Evolutionary conservation across 2,329 filamentous ascomycete genomes (phyloP).

Genomic region (Aspergillus nomiae): DNA sequence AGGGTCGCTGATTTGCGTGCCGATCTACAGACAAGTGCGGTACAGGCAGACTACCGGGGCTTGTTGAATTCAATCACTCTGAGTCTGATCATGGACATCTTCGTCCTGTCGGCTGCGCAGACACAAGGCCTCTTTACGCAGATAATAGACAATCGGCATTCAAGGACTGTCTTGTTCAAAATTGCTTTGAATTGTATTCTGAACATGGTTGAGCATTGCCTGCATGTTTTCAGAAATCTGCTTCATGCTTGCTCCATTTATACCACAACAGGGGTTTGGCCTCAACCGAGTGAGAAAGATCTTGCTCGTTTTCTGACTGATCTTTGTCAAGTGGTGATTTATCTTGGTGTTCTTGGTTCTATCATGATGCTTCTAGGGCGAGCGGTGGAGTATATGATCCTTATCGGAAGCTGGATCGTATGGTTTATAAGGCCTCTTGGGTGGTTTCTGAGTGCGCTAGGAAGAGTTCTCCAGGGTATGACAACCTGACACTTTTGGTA

Average conservation of each 20-base stretch:
- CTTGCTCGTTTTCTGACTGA: slow-evolving; percentile 32
- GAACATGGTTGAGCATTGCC: slow-evolving; percentile 35
- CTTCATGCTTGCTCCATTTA: slow-evolving; percentile 30
- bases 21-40: slow-evolving; percentile 15
- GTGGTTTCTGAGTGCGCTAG: slow-evolving; percentile 32
- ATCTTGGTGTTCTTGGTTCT: slow-evolving; percentile 36
- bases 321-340: slow-evolving; percentile 35
- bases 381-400: slow-evolving; percentile 33
- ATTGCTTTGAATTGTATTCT: slow-evolving; percentile 28
- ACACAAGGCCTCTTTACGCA: slow-evolving; percentile 26
- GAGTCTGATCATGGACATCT: slow-evolving; percentile 33
- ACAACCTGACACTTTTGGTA: not conserved
- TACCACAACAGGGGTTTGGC: slow-evolving; percentile 35
- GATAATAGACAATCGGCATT: slow-evolving; percentile 26
- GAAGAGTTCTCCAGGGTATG: slow-evolving; percentile 25
- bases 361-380: slow-evolving; percentile 33
- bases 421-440: slow-evolving; percentile 40
- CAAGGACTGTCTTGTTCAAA: slow-evolving; percentile 19
- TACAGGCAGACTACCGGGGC: slow-evolving; percentile 15
- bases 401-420: slow-evolving; percentile 38
- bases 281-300: slow-evolving; percentile 30
- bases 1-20: slow-evolving; percentile 24
- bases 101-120: slow-evolving; percentile 31
- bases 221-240: slow-evolving; percentile 29
- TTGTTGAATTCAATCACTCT: slow-evolving; percentile 24